Evolutionary conservation across 2,329 filamentous ascomycete species (phyloP).

Genomic region (Trichoderma sp.): DNA sequence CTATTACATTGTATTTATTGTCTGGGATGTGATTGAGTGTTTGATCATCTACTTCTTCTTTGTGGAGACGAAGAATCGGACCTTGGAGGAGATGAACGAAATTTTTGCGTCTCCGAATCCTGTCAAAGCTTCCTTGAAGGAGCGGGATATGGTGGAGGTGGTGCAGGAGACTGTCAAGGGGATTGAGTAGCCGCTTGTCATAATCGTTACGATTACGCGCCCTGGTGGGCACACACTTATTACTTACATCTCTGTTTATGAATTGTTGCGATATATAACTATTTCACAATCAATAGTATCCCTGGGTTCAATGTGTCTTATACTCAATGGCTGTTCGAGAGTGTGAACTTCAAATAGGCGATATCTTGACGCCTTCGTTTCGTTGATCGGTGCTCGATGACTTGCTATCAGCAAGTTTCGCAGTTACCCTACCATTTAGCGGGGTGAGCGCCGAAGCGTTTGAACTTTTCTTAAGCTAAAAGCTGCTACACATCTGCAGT

Average conservation of each 20-base stretch:
- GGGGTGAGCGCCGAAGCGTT: neutral
- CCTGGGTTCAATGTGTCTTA: neutral
- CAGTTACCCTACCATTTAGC: neutral
- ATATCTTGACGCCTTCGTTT: neutral
- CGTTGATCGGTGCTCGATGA: neutral
- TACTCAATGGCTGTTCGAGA: neutral
- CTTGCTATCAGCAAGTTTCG: neutral
- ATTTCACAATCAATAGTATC: neutral
- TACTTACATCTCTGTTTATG: neutral
- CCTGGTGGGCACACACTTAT: neutral
- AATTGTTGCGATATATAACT: neutral
- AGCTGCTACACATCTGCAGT: neutral
- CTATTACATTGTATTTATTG: conserved; percentile 42
- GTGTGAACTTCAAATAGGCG: neutral
- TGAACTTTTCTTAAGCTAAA: neutral
- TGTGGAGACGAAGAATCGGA: conserved; percentile 33
- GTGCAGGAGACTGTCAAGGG: neutral
- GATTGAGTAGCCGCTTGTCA: neutral
- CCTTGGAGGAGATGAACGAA: conserved; percentile 32
- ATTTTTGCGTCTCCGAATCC: conserved; percentile 31
- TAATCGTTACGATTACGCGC: neutral
- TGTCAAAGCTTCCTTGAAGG: conserved; percentile 20
- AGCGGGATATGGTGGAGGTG: neutral
- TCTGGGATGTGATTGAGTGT: conserved; percentile 31
- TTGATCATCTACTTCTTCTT: conserved; percentile 40